Evolutionary conservation across 495 filamentous ascomycete species (phyloP), one percentile per base, ranked within the genome.

Genomic region (Lepidopterella palustris): DNA sequence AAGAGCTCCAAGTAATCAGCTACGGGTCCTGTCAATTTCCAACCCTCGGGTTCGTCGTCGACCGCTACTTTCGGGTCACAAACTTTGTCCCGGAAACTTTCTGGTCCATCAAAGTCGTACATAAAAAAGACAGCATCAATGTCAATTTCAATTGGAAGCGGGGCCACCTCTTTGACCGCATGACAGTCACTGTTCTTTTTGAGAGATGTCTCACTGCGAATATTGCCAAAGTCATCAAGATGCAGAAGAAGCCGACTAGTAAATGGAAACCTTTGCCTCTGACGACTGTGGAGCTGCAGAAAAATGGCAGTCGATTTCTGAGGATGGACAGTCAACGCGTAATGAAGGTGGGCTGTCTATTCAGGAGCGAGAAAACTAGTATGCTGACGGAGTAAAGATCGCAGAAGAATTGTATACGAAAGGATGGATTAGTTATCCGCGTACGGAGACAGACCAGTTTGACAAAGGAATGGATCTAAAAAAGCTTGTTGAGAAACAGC

Each of bases 21-120:
- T 98, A 97, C 73, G 93, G 92, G 15, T 95, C 90, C 11, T 98
- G 93, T 59, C 93, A 98, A 74, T 98, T 98, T 68, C 93, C 93
- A 11, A 97, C 95, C 0, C 76, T 98, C 11, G 93, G 93, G 2
- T 98, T 98, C 63, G 91, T 98, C 0, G 93, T 98, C 13, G 95
- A 98, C 71, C 83, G 92, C 20, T 98, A 97, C 70, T 87, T 95
- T 55, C 81, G 85, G 62, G 91, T 98, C 42, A 82, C 87, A 60
- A 96, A 95, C 66, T 98, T 98, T 69, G 85, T 92, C 18, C 88
- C 92, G 4, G 93, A 98, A 66, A 73, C 81, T 0, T 97, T 97
- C 74, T 98, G 95, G 93, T 78, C 76, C 54, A 95, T 98, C 74
- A 89, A 87, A 64, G 86, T 97, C 13, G 85, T 85, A 65, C 85